Percentiles rank a stretch among this genome's conserved stretches.
Evolutionary conservation across 257 asterid genomes (phyloP).

Genomic region (Solanum ahanhuiri): DNA sequence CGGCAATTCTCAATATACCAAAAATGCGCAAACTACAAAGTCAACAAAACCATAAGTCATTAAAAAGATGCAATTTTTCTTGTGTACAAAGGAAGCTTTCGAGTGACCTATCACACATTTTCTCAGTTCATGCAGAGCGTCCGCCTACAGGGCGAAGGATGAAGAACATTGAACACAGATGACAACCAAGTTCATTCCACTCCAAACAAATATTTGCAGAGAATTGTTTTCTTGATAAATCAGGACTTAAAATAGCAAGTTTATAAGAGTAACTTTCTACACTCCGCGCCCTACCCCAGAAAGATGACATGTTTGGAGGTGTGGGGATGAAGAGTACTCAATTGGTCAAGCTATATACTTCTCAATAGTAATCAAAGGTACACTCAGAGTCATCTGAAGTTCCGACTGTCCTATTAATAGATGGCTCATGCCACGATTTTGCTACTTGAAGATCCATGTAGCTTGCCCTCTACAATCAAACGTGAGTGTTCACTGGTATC

Average conservation of each 20-base stretch:
- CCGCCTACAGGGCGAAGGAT: background rate
- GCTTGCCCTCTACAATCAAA: background rate
- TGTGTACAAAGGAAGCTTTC: background rate
- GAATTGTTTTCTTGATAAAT: background rate
- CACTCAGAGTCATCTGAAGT: constrained; percentile 1
- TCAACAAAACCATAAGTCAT: background rate
- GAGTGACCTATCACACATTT: background rate
- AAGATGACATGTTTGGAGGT: background rate
- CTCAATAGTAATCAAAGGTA: constrained; percentile 2
- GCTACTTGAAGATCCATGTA: background rate
- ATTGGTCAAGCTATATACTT: background rate
- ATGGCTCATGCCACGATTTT: constrained; percentile 1
- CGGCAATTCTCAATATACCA: background rate
- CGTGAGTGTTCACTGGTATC: constrained; percentile 29
- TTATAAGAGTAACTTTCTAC: background rate
- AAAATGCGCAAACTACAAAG: background rate
- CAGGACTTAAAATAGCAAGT: background rate
- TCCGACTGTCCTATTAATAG: background rate
- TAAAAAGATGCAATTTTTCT: background rate
- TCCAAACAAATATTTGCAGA: background rate
- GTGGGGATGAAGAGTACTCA: background rate
- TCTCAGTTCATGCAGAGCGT: background rate
- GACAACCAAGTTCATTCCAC: background rate
- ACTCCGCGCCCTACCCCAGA: background rate
- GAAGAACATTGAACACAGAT: background rate